Conservation (phyloP, 2,329 filamentous ascomycete genomes). For the Clonostachys solani region DNA sequence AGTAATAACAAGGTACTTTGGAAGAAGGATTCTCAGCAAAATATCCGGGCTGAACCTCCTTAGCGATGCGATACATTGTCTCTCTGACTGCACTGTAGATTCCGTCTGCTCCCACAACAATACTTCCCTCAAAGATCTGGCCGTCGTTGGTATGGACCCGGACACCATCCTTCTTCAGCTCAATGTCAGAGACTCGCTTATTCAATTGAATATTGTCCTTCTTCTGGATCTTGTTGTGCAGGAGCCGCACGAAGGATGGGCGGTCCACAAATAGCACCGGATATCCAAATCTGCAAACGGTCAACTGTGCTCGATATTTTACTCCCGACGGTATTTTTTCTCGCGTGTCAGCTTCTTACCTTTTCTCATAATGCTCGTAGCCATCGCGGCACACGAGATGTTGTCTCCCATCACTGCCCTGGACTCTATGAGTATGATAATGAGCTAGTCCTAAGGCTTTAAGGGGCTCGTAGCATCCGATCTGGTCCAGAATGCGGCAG, state of each 20-base stretch:
- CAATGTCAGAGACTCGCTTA: constrained; percentile 6
- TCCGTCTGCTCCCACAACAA: neutral
- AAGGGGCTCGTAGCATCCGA: neutral
- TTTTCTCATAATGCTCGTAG: neutral
- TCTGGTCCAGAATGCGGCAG: constrained; percentile 40
- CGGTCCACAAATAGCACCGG: constrained; percentile 25
- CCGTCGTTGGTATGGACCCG: constrained; percentile 10
- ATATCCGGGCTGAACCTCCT: constrained; percentile 13
- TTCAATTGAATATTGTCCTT: constrained; percentile 13
- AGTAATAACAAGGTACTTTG: constrained; percentile 15
- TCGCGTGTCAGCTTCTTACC: neutral
- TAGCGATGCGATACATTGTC: constrained; percentile 5
- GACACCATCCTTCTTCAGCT: constrained; percentile 7
- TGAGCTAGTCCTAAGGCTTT: neutral
- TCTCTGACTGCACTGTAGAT: neutral
- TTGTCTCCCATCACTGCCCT: neutral
- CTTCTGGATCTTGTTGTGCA: constrained; percentile 22
- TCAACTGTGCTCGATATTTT: too few relatives aligned
- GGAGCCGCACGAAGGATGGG: constrained; percentile 18
- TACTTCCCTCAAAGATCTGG: neutral
- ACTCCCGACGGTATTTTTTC: neutral
- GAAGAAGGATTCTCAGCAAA: constrained; percentile 13
- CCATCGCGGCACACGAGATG: neutral
- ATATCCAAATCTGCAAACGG: constrained; percentile 16
- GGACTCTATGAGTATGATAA: neutral